Evolutionary conservation across 139 green algal species (phyloP), one percentile per base, ranked within the genome.

Genomic region (Chlorella ohadii): DNA sequence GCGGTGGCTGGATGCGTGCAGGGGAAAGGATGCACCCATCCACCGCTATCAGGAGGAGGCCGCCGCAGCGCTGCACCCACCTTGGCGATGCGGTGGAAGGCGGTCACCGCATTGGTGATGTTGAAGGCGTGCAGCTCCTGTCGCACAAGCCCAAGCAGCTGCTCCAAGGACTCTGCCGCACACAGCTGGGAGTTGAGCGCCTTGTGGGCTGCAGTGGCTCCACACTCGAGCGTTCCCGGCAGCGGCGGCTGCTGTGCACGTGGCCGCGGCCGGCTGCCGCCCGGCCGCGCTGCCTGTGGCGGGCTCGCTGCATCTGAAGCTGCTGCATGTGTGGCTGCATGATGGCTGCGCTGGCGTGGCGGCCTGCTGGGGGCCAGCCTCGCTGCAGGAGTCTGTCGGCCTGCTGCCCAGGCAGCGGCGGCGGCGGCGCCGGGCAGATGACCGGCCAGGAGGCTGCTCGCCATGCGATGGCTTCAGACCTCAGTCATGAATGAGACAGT

Each of bases 31-130:
- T n/a, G n/a, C n/a, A n/a, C n/a, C n/a, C n/a, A n/a, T n/a, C n/a
- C n/a, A n/a, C n/a, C n/a, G n/a, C n/a, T n/a, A n/a, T n/a, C n/a
- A n/a, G n/a, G n/a, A n/a, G n/a, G n/a, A n/a, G n/a, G n/a, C n/a
- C n/a, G n/a, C n/a, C n/a, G n/a, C n/a, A n/a, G n/a, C n/a, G n/a
- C n/a, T n/a, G n/a, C n/a, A n/a, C 70, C 55, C 79, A 87, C 83
- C 83, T 86, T 88, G 28, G 78, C 87, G 7, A 90, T 66, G 7
- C 87, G 78, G 41, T 90, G 79, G 41, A 90, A 79, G 25, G 87
- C 87, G 36, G 87, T 90, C 64, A 83, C 81, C 4, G 71, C 31
- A 59, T 90, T 90, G 72, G 88, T 56, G 1, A 66, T 16, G 44
- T 81, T 84, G 70, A 90, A 88, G 56, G 4, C 16, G 41, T 12